Conservation (phyloP, 768 basidiomycete species). For the Terana coerulea region DNA sequence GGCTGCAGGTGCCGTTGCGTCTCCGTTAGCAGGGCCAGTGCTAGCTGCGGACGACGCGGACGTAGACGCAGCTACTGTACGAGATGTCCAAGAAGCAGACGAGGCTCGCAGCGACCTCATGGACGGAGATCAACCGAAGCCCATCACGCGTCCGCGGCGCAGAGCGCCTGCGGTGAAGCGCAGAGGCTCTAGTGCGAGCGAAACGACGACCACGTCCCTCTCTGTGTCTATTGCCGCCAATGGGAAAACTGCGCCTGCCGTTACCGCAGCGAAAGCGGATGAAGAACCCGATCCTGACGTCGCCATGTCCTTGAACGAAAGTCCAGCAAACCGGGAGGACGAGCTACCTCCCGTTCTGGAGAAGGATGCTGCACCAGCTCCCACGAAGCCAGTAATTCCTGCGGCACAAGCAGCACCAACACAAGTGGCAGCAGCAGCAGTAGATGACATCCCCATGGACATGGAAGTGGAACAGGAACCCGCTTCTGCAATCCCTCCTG, state of each 20-base stretch:
- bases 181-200: slow-evolving; percentile 51
- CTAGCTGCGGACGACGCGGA: slow-evolving; percentile 32
- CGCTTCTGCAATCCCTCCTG: neutral
- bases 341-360: neutral
- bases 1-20: slow-evolving; percentile 22
- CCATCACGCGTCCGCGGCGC: slow-evolving; percentile 43
- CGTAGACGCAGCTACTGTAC: slow-evolving; percentile 8
- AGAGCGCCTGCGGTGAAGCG: slow-evolving; percentile 27
- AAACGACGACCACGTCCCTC: slow-evolving; percentile 36
- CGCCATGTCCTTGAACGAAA: neutral
- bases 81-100: slow-evolving; percentile 16
- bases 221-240: slow-evolving; percentile 31
- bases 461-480: neutral
- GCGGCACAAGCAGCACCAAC: neutral
- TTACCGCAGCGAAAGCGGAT: neutral
- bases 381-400: neutral
- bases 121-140: slow-evolving; percentile 32
- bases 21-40: slow-evolving; percentile 28
- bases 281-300: neutral
- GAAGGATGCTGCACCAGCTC: neutral
- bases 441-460: neutral
- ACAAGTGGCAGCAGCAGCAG: neutral
- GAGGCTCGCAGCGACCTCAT: slow-evolving; percentile 26
- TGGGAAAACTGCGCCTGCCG: slow-evolving; percentile 1
- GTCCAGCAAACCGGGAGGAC: neutral